Evolutionary conservation across 768 basidiomycete genomes (phyloP).

Genomic region (Boletus pseudo-olivaceus): DNA sequence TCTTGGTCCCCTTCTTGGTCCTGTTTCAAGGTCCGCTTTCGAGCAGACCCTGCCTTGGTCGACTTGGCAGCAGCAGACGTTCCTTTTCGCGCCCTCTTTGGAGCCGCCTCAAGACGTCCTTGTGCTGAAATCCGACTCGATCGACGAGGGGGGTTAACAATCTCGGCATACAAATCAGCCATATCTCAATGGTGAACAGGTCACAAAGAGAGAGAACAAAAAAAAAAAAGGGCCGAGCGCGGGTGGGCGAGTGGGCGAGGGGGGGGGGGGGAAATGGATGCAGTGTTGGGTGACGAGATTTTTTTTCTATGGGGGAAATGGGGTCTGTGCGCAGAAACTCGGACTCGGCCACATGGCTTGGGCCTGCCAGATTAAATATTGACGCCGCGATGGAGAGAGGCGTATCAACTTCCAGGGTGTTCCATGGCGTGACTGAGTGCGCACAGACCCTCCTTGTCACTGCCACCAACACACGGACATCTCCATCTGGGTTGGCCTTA

Average conservation of each 20-base stretch:
- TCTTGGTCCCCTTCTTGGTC: conserved; percentile 20
- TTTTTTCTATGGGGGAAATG: conserved; percentile 7
- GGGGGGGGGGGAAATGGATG: background rate
- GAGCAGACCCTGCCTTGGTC: conserved; percentile 31
- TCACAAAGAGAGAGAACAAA: background rate
- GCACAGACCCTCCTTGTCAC: background rate
- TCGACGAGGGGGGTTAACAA: conserved; percentile 42
- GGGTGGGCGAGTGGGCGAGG: background rate
- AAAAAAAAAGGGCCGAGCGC: background rate
- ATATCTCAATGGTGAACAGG: background rate
- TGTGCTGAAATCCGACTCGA: conserved; percentile 55
- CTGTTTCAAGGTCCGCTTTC: conserved; percentile 35
- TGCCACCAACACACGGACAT: too few species aligned
- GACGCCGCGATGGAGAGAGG: conserved; percentile 13
- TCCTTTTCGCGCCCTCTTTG: conserved; percentile 14
- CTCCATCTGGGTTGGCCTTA: too few species aligned
- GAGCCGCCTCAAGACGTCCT: conserved; percentile 35
- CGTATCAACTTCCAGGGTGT: background rate
- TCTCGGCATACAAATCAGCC: conserved; percentile 8
- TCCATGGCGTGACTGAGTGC: background rate
- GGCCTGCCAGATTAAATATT: conserved; percentile 18
- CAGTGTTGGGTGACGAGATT: conserved; percentile 6
- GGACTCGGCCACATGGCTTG: conserved; percentile 16
- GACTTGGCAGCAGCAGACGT: conserved; percentile 17
- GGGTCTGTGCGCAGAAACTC: conserved; percentile 26